Evolutionary conservation across 2,329 filamentous ascomycete genomes (phyloP).

Genomic region (Sporothrix inflata): DNA sequence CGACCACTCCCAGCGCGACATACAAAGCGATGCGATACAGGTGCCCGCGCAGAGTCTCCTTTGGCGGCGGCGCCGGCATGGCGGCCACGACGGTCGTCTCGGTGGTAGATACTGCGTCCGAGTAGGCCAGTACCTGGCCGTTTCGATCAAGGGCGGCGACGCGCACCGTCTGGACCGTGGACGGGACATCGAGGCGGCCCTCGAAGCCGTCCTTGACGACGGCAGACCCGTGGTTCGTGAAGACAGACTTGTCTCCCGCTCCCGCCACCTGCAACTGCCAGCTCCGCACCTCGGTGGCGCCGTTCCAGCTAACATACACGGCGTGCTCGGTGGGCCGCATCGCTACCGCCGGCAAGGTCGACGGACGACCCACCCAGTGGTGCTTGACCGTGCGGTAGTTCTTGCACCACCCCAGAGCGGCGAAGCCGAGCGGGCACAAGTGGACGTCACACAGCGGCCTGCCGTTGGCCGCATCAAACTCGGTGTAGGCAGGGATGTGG

Average conservation of each 20-base stretch:
- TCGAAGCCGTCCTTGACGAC: slow-evolving; percentile 16
- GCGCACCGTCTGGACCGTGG: neutral
- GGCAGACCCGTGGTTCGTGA: neutral
- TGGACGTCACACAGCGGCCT: slow-evolving; percentile 48
- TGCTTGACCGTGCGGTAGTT: slow-evolving; percentile 39
- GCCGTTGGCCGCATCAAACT: slow-evolving; percentile 46
- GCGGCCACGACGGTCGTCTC: slow-evolving; percentile 18
- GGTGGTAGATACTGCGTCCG: neutral
- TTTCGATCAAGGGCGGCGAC: slow-evolving; percentile 21
- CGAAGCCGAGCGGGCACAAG: slow-evolving; percentile 18
- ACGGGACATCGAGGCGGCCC: neutral
- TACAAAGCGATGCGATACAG: neutral
- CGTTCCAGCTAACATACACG: slow-evolving; percentile 42
- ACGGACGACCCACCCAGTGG: slow-evolving; percentile 36
- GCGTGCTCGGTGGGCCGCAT: slow-evolving; percentile 33
- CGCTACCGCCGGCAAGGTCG: neutral
- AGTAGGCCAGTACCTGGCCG: slow-evolving; percentile 13
- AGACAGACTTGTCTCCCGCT: neutral
- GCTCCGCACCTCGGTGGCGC: slow-evolving; percentile 37
- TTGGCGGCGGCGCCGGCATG: slow-evolving; percentile 14
- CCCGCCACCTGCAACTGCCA: slow-evolving; percentile 18
- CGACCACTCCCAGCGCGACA: neutral
- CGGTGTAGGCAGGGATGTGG: slow-evolving; percentile 50
- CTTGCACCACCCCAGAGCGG: slow-evolving; percentile 27
- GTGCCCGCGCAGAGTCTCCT: neutral